Percentiles rank a stretch among this genome's conserved stretches.
These are phyloP conservation scores for Sideroxylon spinosum DNA, from an alignment of 179 eudicot genomes.

Conservation along the genomic window DNA sequence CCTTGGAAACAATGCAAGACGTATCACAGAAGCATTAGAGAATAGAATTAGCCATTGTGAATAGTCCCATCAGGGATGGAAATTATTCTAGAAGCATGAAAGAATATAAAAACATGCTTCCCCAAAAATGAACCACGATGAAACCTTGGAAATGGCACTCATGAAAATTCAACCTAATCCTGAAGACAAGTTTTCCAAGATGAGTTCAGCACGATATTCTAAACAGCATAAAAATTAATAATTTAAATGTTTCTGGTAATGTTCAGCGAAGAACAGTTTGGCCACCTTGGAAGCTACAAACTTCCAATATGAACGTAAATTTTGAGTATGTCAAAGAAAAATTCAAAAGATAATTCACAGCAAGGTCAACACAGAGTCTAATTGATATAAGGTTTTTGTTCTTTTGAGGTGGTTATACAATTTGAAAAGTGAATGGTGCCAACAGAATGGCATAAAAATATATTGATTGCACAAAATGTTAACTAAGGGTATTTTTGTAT, in stretches of 20 bases:
- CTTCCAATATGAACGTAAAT: not conserved
- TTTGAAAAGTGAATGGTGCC: not conserved
- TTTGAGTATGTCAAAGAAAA: not conserved
- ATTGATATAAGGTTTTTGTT: not conserved
- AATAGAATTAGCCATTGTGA: not conserved
- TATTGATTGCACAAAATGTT: not conserved
- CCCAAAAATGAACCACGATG: not conserved
- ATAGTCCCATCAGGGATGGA: slow-evolving; percentile 11
- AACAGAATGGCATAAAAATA: not conserved
- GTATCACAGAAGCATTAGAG: no score
- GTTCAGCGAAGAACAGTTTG: not conserved
- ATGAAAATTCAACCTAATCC: not conserved
- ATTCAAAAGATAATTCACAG: not conserved
- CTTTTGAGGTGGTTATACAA: not conserved
- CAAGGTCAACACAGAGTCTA: not conserved
- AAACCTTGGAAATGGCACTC: not conserved
- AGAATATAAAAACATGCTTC: not conserved
- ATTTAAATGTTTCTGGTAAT: not conserved
- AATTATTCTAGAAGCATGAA: not conserved
- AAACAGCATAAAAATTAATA: slow-evolving; percentile 3
- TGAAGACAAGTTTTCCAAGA: not conserved
- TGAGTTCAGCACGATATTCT: slow-evolving; percentile 26
- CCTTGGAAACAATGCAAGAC: no score
- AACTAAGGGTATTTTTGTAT: slow-evolving; percentile 14
- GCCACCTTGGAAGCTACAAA: not conserved